Percentiles rank a stretch among this genome's conserved stretches.
These are phyloP conservation scores for Phylloporus sp. DNA, from an alignment of 768 basidiomycete genomes.

Conservation along the genomic window DNA sequence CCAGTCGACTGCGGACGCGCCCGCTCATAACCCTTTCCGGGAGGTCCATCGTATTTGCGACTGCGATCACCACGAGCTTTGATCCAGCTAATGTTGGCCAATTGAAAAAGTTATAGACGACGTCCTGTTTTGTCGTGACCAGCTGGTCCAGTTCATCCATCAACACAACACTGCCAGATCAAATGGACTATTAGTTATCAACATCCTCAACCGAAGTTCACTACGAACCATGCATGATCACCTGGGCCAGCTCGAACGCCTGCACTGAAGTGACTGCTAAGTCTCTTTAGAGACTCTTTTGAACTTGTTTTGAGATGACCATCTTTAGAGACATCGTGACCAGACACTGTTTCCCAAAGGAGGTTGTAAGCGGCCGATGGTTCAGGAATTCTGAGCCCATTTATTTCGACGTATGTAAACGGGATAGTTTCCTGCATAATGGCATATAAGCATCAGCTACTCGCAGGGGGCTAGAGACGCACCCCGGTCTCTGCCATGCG, in stretches of 20 bases:
- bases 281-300: constrained; percentile 77
- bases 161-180: constrained; percentile 71
- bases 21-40: constrained; percentile 93
- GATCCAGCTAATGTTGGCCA: constrained; percentile 92
- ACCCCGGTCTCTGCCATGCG: constrained; percentile 82
- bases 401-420: constrained; percentile 97
- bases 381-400: constrained; percentile 90
- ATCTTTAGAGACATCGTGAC: constrained; percentile 59
- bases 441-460: background rate
- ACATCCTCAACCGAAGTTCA: background rate
- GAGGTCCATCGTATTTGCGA: constrained; percentile 97
- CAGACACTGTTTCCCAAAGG: constrained; percentile 91
- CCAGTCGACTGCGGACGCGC: constrained; percentile 87
- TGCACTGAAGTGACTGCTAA: constrained; percentile 74
- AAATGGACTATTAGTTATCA: constrained; percentile 1
- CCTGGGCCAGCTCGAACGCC: constrained; percentile 66
- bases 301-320: constrained; percentile 65
- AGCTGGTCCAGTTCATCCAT: constrained; percentile 99
- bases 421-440: constrained; percentile 76
- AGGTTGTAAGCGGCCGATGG: constrained; percentile 89
- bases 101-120: constrained; percentile 99
- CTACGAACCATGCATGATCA: constrained; percentile 79
- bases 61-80: constrained; percentile 90
- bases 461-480: constrained; percentile 20
- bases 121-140: constrained; percentile 93